These are phyloP conservation scores for Globisporangium viniferum DNA, from an alignment of 352 stramenopile species.

Conservation along the genomic window DNA sequence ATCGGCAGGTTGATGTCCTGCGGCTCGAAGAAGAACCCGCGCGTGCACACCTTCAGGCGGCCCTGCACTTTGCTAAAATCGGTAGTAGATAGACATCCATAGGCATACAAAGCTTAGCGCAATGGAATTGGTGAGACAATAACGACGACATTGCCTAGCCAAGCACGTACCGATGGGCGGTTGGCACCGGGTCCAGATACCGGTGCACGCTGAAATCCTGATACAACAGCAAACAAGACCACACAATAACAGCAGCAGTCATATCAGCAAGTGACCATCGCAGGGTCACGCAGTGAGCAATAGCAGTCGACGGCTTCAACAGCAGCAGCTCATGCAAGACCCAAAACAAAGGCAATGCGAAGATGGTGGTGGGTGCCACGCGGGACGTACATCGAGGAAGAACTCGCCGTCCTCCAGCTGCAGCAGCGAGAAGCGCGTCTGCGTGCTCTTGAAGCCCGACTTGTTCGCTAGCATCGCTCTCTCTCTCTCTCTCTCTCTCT, in stretches of 20 bases:
- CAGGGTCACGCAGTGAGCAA: neutral
- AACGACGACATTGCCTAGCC: neutral
- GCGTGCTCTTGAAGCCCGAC: constrained; percentile 22
- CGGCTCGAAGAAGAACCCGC: constrained; percentile 91
- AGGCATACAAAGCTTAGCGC: neutral
- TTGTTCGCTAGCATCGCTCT: constrained; percentile 19
- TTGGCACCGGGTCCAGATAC: constrained; percentile 57
- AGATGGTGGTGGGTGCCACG: neutral
- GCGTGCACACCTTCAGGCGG: constrained; percentile 85
- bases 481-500: neutral
- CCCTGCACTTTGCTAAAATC: constrained; percentile 66
- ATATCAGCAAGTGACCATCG: neutral
- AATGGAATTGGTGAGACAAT: neutral
- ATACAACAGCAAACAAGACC: neutral
- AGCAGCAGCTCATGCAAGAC: neutral
- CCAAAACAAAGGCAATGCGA: neutral
- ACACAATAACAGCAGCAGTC: neutral
- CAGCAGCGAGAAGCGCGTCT: constrained; percentile 89
- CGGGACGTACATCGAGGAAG: constrained; percentile 84
- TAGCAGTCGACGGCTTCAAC: neutral
- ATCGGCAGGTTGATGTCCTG: constrained; percentile 79
- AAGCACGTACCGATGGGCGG: constrained; percentile 41
- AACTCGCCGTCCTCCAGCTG: constrained; percentile 93
- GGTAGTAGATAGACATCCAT: neutral
- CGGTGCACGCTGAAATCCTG: constrained; percentile 85